Evolutionary conservation across 2,329 filamentous ascomycete genomes (phyloP).

Genomic region (Corinectria fuckeliana): DNA sequence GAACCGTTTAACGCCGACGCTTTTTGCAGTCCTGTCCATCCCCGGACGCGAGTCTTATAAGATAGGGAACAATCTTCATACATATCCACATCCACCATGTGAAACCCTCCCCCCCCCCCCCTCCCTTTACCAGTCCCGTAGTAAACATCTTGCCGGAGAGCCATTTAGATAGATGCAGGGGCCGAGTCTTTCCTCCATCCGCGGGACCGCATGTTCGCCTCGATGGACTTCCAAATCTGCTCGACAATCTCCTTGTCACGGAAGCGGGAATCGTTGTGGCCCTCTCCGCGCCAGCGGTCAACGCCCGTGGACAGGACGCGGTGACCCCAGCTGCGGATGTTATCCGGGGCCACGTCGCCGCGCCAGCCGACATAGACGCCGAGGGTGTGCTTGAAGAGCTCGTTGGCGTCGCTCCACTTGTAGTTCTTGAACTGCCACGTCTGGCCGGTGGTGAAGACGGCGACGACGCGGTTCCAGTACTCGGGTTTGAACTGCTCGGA

Average conservation of each 20-base stretch:
- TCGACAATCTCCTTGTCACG: slow-evolving; percentile 93
- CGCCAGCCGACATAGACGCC: slow-evolving; percentile 93
- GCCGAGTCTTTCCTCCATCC: slow-evolving; percentile 81
- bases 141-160: not conserved
- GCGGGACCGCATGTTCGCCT: slow-evolving; percentile 83
- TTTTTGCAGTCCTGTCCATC: slow-evolving; percentile 29
- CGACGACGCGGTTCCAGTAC: slow-evolving; percentile 95
- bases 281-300: slow-evolving; percentile 77
- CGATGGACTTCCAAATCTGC: slow-evolving; percentile 87
- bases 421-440: slow-evolving; percentile 99
- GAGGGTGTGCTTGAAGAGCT: slow-evolving; percentile 87
- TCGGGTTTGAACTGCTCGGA: slow-evolving; percentile 96
- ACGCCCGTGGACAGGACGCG: slow-evolving; percentile 79
- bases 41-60: slow-evolving; percentile 25
- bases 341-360: slow-evolving; percentile 79
- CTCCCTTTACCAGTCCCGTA: slow-evolving; percentile 9
- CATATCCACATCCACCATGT: slow-evolving; percentile 2
- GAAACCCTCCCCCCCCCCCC: slow-evolving; percentile 9
- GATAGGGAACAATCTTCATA: slow-evolving; percentile 14
- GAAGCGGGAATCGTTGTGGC: slow-evolving; percentile 68
- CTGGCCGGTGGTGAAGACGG: slow-evolving; percentile 96
- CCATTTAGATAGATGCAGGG: slow-evolving; percentile 57
- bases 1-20: slow-evolving; percentile 41
- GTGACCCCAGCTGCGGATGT: slow-evolving; percentile 83
- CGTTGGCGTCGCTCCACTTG: slow-evolving; percentile 89